phyloP scores from a whole-genome alignment of 169 alveolate genomes.

The Besnoitia besnoiti region DNA sequence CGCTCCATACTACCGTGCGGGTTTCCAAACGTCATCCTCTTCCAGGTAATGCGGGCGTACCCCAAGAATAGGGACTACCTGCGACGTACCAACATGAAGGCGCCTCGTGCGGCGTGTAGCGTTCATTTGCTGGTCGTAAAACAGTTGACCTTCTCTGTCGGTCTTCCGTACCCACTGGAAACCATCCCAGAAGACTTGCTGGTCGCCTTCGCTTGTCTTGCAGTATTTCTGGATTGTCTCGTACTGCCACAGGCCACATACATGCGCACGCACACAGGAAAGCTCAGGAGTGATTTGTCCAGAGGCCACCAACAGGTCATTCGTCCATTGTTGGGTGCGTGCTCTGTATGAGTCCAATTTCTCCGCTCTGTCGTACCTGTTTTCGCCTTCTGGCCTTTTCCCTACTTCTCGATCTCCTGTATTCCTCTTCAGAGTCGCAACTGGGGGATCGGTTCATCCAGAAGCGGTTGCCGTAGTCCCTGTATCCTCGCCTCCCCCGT shows the following conservation, averaged over 20 bases:
- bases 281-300: neutral
- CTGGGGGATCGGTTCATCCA: slow-evolving; percentile 20
- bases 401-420: slow-evolving; percentile 61
- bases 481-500: neutral
- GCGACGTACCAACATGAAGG: slow-evolving; percentile 62
- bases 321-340: too few relatives aligned
- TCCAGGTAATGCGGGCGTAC: too few relatives aligned
- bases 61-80: too few relatives aligned
- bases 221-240: slow-evolving; percentile 64
- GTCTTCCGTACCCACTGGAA: slow-evolving; percentile 65
- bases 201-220: slow-evolving; percentile 44
- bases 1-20: too few relatives aligned
- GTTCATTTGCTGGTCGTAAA: slow-evolving; percentile 56
- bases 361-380: slow-evolving; percentile 18
- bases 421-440: slow-evolving; percentile 61
- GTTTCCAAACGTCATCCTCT: too few relatives aligned
- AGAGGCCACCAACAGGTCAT: too few relatives aligned
- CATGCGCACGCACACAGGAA: neutral
- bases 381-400: slow-evolving; percentile 35
- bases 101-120: slow-evolving; percentile 61
- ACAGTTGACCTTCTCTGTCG: slow-evolving; percentile 6
- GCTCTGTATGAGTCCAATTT: neutral
- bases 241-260: slow-evolving; percentile 21
- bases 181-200: slow-evolving; percentile 68
- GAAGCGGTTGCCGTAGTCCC: neutral